Base-by-base conservation (phyloP, 257 asterid genomes). In the Solanum stenotomum region DNA sequence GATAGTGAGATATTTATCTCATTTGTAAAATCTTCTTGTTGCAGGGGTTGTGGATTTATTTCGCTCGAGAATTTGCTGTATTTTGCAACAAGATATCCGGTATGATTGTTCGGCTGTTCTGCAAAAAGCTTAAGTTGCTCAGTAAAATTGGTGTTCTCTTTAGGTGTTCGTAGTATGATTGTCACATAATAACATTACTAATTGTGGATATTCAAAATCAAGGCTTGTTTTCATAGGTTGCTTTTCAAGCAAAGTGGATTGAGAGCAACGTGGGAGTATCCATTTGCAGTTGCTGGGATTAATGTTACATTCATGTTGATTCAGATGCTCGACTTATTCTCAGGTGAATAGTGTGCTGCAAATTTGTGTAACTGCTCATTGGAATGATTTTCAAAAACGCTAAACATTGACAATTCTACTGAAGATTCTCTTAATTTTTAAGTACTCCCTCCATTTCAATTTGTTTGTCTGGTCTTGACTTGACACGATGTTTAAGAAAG, bases 211-310 rank as follows among this genome's bases (percentile, higher is more conserved):
- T 93, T 92, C 94, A 91, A 89, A 87, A 85, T 91, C 95, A 94
- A 97, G 99, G 94, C 85, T 91, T 88, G 95, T 93, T 97, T 96
- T 92, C 96, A 89, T 91, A 95, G 96, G 96, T 92, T 97, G 88
- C 97, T 96, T 89, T 93, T 89, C 87, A 97, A 97, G 91, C 88
- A 93, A 95, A 91, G 90, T 23, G 99, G 98, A 82, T 71, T 90
- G 18, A 97, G 98, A 35, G 92, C 98, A 81, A 85, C 91, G 74
- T 97, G 99, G 99, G 99, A 97, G 88, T 97, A 97, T 87, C 99
- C 99, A 11, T 97, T 97, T 89, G 98, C 99, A 86, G 99, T 90
- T 4, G 99, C 98, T 56, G 98, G 99, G 82, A 90, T 97, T 65
- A 97, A 97, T 81, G 89, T 97, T 23, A 87, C 99, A 4, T 97